These are phyloP conservation scores for Teunomyces kruisii DNA, from an alignment of 805 yeast genomes.

Conservation along the genomic window DNA sequence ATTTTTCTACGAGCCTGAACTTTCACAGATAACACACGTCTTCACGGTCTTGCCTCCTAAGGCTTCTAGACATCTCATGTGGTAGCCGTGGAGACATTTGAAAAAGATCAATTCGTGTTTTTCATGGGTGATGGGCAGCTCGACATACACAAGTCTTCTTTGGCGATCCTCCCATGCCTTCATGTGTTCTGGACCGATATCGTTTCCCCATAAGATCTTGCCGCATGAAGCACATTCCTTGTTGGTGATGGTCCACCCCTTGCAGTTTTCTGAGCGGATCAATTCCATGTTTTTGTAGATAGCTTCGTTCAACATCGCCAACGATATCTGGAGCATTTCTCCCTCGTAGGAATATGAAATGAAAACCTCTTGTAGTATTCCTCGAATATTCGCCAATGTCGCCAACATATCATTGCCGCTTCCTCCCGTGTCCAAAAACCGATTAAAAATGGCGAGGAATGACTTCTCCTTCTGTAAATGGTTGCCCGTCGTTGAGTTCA, in stretches of 20 bases:
- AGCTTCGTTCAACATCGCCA: constrained; percentile 56
- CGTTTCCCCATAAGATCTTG: constrained; percentile 67
- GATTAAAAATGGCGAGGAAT: constrained; percentile 54
- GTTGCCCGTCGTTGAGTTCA: constrained; percentile 12
- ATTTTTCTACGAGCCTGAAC: too few relatives aligned
- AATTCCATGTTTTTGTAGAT: constrained; percentile 47
- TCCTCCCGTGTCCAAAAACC: constrained; percentile 51
- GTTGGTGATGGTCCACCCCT: constrained; percentile 60
- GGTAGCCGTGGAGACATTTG: constrained; percentile 68
- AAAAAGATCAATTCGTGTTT: constrained; percentile 49
- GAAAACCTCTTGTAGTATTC: constrained; percentile 61
- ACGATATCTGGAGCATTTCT: constrained; percentile 50
- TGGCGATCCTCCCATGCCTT: constrained; percentile 57
- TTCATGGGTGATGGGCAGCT: constrained; percentile 9
- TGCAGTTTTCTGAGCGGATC: constrained; percentile 40
- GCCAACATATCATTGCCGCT: constrained; percentile 34
- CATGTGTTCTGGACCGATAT: constrained; percentile 45
- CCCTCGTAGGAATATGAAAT: constrained; percentile 65
- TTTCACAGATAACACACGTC: constrained; percentile 24
- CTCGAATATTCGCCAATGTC: constrained; percentile 58
- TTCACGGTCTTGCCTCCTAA: constrained; percentile 27
- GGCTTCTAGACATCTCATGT: constrained; percentile 52
- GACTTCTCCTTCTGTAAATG: constrained; percentile 27
- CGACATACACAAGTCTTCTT: constrained; percentile 5
- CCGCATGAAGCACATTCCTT: constrained; percentile 77